Conservation (phyloP, 108 stramenopile genomes). For the Skeletonema menzelii region DNA sequence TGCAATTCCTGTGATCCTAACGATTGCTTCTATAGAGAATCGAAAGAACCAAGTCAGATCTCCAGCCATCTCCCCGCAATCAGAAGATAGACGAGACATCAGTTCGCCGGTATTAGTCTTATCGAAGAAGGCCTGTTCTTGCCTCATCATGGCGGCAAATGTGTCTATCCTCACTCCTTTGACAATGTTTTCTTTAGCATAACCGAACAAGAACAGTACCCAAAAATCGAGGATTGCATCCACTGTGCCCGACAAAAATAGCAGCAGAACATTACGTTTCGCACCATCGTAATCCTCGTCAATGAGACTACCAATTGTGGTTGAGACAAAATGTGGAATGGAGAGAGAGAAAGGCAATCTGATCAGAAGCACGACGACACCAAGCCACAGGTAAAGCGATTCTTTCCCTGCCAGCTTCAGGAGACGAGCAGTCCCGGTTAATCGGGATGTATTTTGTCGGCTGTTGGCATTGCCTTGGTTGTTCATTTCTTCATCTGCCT, state of each 20-base stretch:
- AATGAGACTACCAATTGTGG: conserved; percentile 70
- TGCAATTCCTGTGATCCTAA: conserved; percentile 82
- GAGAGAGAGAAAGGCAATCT: conserved; percentile 85
- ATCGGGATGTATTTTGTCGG: conserved; percentile 47
- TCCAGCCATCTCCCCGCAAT: conserved; percentile 87
- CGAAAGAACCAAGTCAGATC: conserved; percentile 93
- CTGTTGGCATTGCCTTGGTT: neutral
- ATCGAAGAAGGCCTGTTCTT: conserved; percentile 88
- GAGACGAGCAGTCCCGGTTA: conserved; percentile 74
- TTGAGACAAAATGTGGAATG: conserved; percentile 87
- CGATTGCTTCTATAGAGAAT: conserved; percentile 84
- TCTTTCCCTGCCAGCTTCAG: conserved; percentile 77
- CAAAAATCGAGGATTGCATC: conserved; percentile 88
- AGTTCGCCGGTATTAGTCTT: conserved; percentile 71
- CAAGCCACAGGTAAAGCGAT: conserved; percentile 75
- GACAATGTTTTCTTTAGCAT: conserved; percentile 85
- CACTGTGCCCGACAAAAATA: conserved; percentile 80
- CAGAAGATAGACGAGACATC: conserved; percentile 80
- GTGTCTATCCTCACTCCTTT: conserved; percentile 74
- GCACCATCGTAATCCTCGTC: conserved; percentile 67
- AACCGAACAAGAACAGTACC: conserved; percentile 89
- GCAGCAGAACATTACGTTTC: conserved; percentile 64
- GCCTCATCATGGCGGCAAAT: conserved; percentile 65
- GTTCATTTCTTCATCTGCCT: conserved; percentile 2
- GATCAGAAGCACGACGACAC: conserved; percentile 79